phyloP scores from a whole-genome alignment of 345 rosid species.

The Geranium rotundifolium region DNA sequence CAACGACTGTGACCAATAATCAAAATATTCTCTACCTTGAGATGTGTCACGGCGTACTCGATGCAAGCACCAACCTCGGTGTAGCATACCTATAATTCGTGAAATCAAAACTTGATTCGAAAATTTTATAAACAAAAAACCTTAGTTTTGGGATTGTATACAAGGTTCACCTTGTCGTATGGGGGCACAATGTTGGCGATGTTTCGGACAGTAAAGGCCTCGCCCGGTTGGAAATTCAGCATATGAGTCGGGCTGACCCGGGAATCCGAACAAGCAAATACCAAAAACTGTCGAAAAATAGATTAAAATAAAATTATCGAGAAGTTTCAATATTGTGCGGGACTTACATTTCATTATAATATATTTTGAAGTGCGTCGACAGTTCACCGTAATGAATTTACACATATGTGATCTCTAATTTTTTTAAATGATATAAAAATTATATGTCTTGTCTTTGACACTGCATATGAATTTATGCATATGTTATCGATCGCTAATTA shows the following conservation, averaged over 20 bases:
- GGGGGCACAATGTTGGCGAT: conserved; percentile 97
- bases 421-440: too few relatives aligned
- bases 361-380: too few relatives aligned
- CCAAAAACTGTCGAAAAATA: conserved; percentile 53
- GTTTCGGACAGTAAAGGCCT: conserved; percentile 91
- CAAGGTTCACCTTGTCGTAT: conserved; percentile 39
- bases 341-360: too few relatives aligned
- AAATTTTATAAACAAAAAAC: too few relatives aligned
- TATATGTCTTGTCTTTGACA: too few relatives aligned
- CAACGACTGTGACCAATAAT: conserved; percentile 94
- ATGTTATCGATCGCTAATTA: too few relatives aligned
- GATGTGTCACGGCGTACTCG: conserved; percentile 85
- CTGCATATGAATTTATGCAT: too few relatives aligned
- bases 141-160: too few relatives aligned
- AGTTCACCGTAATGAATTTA: too few relatives aligned
- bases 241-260: conserved; percentile 87
- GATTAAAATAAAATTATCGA: neutral
- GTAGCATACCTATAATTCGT: too few relatives aligned
- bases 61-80: conserved; percentile 82
- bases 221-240: conserved; percentile 92
- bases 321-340: neutral
- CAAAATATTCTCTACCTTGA: conserved; percentile 75
- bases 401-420: too few relatives aligned
- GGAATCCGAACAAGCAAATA: conserved; percentile 98
- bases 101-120: too few relatives aligned